Evolutionary conservation across 176 grass and related monocot genomes (phyloP).

Genomic region (Poa pratensis): DNA sequence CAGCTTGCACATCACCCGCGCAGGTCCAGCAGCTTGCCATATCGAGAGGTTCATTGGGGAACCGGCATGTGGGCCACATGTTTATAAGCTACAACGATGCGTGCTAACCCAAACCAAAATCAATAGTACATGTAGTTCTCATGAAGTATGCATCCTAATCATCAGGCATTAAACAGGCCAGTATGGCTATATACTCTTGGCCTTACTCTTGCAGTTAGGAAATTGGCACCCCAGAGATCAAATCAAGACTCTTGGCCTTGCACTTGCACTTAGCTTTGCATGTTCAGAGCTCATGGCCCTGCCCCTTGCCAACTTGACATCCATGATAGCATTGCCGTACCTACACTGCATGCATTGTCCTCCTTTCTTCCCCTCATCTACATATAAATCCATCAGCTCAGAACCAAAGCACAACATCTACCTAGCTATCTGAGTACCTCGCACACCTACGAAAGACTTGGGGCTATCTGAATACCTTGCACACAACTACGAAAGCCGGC

Average conservation of each 20-base stretch:
- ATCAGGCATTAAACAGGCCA: neutral
- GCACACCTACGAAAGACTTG: too few species aligned
- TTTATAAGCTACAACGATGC: too few species aligned
- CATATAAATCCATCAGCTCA: conserved; percentile 40
- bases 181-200: neutral
- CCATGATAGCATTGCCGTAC: neutral
- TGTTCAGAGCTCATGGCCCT: conserved; percentile 32
- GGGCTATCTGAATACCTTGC: too few species aligned
- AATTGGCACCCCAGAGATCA: conserved; percentile 21
- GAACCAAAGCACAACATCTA: neutral
- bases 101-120: too few species aligned
- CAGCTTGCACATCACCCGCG: too few species aligned
- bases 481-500: too few species aligned
- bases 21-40: too few species aligned
- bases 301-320: conserved; percentile 19
- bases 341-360: neutral
- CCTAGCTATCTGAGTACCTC: too few species aligned
- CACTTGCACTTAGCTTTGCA: conserved; percentile 8
- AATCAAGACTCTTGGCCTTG: conserved; percentile 27
- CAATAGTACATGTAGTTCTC: neutral
- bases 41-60: too few species aligned
- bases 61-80: too few species aligned
- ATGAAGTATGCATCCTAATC: conserved; percentile 8
- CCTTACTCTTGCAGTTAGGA: neutral
- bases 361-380: neutral